Conservation (phyloP, 805 yeast genomes). For the Myxozyma monticola region DNA sequence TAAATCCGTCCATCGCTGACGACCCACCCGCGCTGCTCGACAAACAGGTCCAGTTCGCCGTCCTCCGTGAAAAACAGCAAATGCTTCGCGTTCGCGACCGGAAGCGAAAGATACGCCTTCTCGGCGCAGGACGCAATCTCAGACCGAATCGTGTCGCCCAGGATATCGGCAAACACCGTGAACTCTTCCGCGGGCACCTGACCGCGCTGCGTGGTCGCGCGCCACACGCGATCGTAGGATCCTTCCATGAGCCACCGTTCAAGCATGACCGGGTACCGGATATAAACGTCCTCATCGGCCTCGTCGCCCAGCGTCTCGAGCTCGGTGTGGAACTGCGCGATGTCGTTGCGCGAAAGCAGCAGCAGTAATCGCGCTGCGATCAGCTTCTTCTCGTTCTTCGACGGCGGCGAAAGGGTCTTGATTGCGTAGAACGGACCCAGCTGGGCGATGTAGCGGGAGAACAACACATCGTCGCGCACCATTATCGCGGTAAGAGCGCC, state of each 20-base stretch:
- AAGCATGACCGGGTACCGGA: slow-evolving; percentile 81
- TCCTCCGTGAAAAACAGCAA: slow-evolving; percentile 69
- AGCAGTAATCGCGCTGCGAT: slow-evolving; percentile 74
- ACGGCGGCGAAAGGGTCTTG: slow-evolving; percentile 44
- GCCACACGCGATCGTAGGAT: slow-evolving; percentile 88
- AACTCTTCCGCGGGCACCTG: slow-evolving; percentile 66
- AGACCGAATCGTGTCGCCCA: slow-evolving; percentile 68
- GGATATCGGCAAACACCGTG: slow-evolving; percentile 62
- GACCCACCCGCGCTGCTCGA: slow-evolving; percentile 58
- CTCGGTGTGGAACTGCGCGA: slow-evolving; percentile 87
- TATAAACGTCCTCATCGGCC: slow-evolving; percentile 66
- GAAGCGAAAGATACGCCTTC: slow-evolving; percentile 71
- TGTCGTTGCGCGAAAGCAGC: slow-evolving; percentile 76
- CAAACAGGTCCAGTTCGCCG: slow-evolving; percentile 54
- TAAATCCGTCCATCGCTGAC: slow-evolving; percentile 47
- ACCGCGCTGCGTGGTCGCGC: slow-evolving; percentile 57
- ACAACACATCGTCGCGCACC: slow-evolving; percentile 58
- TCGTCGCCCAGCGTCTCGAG: slow-evolving; percentile 66
- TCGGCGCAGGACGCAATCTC: slow-evolving; percentile 87
- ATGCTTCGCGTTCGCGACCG: slow-evolving; percentile 78
- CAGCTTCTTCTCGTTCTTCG: slow-evolving; percentile 69
- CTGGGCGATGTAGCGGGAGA: slow-evolving; percentile 70
- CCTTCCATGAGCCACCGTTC: slow-evolving; percentile 97
- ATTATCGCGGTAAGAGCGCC: slow-evolving; percentile 82
- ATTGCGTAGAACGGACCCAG: slow-evolving; percentile 72